Evolutionary conservation across 176 grass and related monocot species (phyloP).

Genomic region (Musa itinerans): DNA sequence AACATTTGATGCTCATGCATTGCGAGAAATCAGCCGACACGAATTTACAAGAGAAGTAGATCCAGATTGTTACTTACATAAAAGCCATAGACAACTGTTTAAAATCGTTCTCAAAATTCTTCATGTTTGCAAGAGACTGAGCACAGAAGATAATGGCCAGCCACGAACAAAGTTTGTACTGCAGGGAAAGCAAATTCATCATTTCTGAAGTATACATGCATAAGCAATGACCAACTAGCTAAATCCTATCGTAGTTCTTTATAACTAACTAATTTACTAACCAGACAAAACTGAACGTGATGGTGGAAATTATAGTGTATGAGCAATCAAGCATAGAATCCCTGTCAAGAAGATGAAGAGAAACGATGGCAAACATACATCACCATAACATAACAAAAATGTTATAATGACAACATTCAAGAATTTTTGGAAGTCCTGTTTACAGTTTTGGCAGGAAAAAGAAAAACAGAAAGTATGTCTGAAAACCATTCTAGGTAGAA

Average conservation of each 20-base stretch:
- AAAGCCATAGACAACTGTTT: conserved; percentile 99
- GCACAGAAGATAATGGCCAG: conserved; percentile 93
- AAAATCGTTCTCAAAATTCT: conserved; percentile 89
- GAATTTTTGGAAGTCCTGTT: background rate
- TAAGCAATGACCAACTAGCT: background rate
- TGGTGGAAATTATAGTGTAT: background rate
- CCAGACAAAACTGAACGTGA: background rate
- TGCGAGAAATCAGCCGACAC: background rate
- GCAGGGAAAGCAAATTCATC: conserved; percentile 20
- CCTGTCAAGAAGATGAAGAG: background rate
- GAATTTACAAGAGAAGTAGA: background rate
- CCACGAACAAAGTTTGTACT: conserved; percentile 98
- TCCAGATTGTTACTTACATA: conserved; percentile 46
- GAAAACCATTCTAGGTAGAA: no score
- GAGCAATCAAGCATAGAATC: background rate
- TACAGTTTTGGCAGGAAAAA: background rate
- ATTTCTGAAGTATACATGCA: background rate
- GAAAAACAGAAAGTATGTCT: no score
- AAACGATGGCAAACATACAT: background rate
- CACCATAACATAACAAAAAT: background rate
- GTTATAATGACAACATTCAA: background rate
- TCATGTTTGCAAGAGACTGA: conserved; percentile 92
- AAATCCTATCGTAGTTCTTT: background rate
- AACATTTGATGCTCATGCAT: background rate
- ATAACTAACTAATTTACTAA: background rate